These are phyloP conservation scores for Petrea volubilis DNA, from an alignment of 257 asterid genomes.

Conservation along the genomic window DNA sequence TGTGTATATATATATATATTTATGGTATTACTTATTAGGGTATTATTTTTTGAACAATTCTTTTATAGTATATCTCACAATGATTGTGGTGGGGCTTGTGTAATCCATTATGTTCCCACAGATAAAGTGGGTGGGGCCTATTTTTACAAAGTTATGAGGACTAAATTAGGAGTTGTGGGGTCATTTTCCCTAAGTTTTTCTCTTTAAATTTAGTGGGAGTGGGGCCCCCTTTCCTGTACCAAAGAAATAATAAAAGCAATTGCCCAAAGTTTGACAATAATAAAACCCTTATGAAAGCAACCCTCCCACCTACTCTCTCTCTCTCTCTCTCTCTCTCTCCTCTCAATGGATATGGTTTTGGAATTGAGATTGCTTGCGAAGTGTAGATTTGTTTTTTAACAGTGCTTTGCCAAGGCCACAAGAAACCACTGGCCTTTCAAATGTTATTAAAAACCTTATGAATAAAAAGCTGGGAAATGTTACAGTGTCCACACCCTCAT, in stretches of 20 bases:
- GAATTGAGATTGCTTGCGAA: constrained; percentile 38
- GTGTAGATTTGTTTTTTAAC: constrained; percentile 20
- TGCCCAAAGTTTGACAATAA: constrained; percentile 67
- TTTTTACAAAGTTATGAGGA: constrained; percentile 16
- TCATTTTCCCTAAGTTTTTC: constrained; percentile 27
- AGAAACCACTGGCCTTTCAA: constrained; percentile 30
- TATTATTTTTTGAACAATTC: not conserved
- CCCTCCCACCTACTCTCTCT: constrained; percentile 41
- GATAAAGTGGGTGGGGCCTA: constrained; percentile 36
- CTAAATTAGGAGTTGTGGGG: constrained; percentile 51
- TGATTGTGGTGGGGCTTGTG: constrained; percentile 45
- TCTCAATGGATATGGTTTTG: constrained; percentile 8
- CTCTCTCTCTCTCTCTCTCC: constrained; percentile 1
- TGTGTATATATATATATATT: no score
- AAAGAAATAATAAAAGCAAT: constrained; percentile 61
- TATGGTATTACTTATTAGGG: no score
- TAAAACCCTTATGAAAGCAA: constrained; percentile 59
- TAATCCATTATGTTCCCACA: constrained; percentile 36
- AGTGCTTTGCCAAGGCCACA: constrained; percentile 33
- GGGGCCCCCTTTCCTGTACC: constrained; percentile 38
- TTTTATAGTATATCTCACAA: constrained; percentile 5
- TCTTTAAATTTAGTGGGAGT: constrained; percentile 39
- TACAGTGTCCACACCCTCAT: constrained; percentile 2
- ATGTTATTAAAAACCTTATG: constrained; percentile 12
- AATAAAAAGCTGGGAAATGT: not conserved